Evolutionary conservation across 116 monocot species (phyloP).

Genomic region (Iris pallida): DNA sequence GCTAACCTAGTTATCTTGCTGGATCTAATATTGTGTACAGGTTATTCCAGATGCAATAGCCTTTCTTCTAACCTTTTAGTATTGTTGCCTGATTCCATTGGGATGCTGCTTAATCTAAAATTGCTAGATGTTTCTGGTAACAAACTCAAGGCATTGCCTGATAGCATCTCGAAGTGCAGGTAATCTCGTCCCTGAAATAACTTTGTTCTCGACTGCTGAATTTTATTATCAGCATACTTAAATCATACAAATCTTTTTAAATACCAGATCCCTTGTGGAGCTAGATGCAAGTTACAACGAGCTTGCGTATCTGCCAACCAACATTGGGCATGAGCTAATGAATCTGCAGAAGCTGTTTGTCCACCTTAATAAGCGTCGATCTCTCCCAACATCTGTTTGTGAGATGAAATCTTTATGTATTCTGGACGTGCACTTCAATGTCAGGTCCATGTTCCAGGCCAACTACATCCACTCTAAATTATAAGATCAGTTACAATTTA

Average conservation of each 20-base stretch:
- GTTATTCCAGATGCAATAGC: conserved; percentile 70
- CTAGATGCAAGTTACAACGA: conserved; percentile 82
- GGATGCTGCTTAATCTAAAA: conserved; percentile 72
- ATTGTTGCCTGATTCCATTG: conserved; percentile 81
- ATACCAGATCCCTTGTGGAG: conserved; percentile 68
- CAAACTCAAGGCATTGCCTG: conserved; percentile 76
- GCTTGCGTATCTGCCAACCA: conserved; percentile 73
- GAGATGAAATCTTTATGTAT: conserved; percentile 56
- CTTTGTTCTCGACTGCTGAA: background rate
- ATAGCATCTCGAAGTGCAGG: conserved; percentile 88
- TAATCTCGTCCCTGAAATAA: conserved; percentile 1
- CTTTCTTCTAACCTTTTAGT: conserved; percentile 57
- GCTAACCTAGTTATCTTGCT: background rate
- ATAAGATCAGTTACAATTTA: no score
- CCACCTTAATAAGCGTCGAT: conserved; percentile 72
- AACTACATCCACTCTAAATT: no score
- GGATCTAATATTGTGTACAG: conserved; percentile 12
- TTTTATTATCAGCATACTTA: background rate
- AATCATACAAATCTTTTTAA: background rate
- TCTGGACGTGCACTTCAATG: conserved; percentile 83
- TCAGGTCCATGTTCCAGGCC: no score
- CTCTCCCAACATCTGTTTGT: conserved; percentile 62
- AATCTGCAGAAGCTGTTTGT: conserved; percentile 57
- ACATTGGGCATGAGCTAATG: conserved; percentile 61
- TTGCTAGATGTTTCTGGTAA: conserved; percentile 79